These are phyloP conservation scores for Dimargaris cristalligena DNA, from an alignment of 192 early-diverging fungal species.

Conservation along the genomic window DNA sequence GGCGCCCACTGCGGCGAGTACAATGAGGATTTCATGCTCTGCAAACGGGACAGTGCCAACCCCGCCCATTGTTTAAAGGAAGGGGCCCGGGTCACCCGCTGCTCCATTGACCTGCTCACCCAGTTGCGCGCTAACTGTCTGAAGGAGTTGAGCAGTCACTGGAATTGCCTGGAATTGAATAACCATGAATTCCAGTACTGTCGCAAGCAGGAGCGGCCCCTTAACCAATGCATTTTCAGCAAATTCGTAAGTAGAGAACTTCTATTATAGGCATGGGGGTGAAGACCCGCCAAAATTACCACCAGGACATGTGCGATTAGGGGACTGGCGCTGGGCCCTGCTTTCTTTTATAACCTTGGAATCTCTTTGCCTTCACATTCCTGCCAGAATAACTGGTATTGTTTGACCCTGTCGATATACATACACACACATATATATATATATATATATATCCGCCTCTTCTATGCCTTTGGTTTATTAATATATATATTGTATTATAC, in stretches of 20 bases:
- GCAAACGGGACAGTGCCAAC: constrained; percentile 81
- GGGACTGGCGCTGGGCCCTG: no score
- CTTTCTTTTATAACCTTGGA: no score
- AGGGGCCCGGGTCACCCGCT: constrained; percentile 89
- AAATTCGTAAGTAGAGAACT: constrained; percentile 32
- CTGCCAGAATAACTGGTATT: no score
- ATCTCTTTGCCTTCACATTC: no score
- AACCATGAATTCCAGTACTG: constrained; percentile 78
- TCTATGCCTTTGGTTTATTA: no score
- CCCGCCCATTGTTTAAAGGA: constrained; percentile 85
- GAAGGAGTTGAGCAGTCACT: constrained; percentile 72
- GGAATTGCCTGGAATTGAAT: constrained; percentile 78
- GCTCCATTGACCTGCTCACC: constrained; percentile 68
- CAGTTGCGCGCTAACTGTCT: constrained; percentile 84
- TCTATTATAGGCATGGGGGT: no score
- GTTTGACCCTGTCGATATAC: no score
- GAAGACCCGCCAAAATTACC: no score
- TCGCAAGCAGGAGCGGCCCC: constrained; percentile 54
- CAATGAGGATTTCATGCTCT: constrained; percentile 92
- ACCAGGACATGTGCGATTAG: no score
- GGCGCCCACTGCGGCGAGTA: constrained; percentile 77
- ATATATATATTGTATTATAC: no score
- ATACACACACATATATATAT: no score
- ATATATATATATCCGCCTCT: no score
- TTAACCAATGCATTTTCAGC: constrained; percentile 80